Conservation (phyloP, 257 asterid genomes). For the Solanum bulbocastanum region DNA sequence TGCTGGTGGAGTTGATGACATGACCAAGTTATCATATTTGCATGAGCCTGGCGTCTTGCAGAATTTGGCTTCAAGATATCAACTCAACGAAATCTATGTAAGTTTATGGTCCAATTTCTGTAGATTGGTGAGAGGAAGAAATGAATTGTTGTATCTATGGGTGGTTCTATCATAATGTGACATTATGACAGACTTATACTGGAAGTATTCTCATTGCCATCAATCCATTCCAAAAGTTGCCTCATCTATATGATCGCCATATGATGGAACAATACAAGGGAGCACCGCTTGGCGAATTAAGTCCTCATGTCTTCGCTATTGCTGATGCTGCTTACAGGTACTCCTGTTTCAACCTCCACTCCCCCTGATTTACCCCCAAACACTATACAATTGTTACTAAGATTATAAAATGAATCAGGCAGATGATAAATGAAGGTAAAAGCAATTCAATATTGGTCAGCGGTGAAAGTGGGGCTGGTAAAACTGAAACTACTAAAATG, state of each 20-base stretch:
- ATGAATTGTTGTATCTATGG: neutral
- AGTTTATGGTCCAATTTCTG: neutral
- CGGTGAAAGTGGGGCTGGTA: conserved; percentile 24
- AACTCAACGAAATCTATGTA: conserved; percentile 11
- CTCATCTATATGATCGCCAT: conserved; percentile 10
- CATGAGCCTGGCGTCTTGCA: conserved; percentile 12
- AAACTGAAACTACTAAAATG: conserved; percentile 19
- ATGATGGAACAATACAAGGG: conserved; percentile 22
- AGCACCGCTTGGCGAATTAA: conserved; percentile 8
- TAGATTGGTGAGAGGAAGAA: neutral
- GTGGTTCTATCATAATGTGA: neutral
- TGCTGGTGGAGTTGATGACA: conserved; percentile 11
- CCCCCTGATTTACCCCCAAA: neutral
- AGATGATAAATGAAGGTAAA: conserved; percentile 15
- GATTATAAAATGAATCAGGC: neutral
- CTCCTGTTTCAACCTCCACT: neutral
- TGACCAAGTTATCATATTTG: conserved; percentile 10
- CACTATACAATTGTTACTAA: neutral
- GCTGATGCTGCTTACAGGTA: conserved; percentile 18
- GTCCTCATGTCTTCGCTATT: conserved; percentile 16
- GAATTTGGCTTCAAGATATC: conserved; percentile 10
- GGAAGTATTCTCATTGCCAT: conserved; percentile 19
- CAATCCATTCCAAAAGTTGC: conserved; percentile 16
- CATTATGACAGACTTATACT: conserved; percentile 13
- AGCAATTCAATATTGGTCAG: conserved; percentile 17